Evolutionary conservation across 768 basidiomycete species (phyloP), one percentile per base, ranked within the genome.

Genomic region (Cyclocybe aegerita): DNA sequence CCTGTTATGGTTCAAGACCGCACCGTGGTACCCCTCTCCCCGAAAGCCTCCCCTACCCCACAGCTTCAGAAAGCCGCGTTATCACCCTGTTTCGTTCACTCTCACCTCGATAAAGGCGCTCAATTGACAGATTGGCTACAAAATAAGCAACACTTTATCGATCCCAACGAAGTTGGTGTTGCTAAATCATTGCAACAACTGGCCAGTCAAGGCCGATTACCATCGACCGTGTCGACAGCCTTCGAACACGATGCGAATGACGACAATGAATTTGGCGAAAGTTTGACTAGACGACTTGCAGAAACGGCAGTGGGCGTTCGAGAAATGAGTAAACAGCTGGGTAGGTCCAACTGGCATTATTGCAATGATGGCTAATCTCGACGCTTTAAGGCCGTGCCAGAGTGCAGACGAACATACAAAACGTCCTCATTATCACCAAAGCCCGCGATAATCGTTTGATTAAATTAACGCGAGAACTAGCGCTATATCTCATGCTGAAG

Each of bases 271-370:
- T 83, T 82, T 54, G 81, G 79, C 1, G 80, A 81, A 38, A 95
- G 86, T 64, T 69, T 98, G 60, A 98, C 97, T 5, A 87, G 82
- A 64, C 92, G 94, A 59, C 78, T 99, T 10, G 97, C 96, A 7
- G 96, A 96, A 72, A 99, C 97, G 14, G 97, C 97, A 12, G 91
- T 93, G 9, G 90, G 93, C 35, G 97, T 99, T 9, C 81, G 97
- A 42, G 97, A 99, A 71, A 95, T 98, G 93, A 96, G 93, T 82
- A 96, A 96, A 69, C 92, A 96, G 67, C 85, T 99, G 12, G 97
- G 96, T 93, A 59, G 62, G 79, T 72, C 29, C 5, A 16, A 32
- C 4, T 43, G 2, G 23, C 23, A 23, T 23, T 23, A 23, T n/a
- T 38, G 33, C 55, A 42, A 38, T 46, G 34, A 12, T 38, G 47